These are phyloP conservation scores for Nissolia schottii DNA, from an alignment of 306 rosid species.

Conservation along the genomic window DNA sequence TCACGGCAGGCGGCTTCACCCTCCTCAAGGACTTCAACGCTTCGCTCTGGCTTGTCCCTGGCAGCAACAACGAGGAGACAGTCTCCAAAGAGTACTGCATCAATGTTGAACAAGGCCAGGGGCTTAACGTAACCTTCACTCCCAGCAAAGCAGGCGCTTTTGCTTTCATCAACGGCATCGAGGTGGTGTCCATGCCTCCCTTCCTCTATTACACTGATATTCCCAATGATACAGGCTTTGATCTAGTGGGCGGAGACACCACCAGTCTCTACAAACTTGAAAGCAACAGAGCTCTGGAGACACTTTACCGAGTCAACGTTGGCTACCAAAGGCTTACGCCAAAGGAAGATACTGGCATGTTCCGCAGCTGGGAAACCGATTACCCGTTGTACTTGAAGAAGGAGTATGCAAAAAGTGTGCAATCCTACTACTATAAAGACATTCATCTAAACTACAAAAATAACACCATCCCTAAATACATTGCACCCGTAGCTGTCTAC, in stretches of 20 bases:
- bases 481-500: neutral
- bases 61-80: accelerated
- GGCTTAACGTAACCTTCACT: slow-evolving; percentile 31
- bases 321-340: neutral
- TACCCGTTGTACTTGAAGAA: neutral
- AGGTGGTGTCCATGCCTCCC: slow-evolving; percentile 55
- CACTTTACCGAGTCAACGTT: neutral
- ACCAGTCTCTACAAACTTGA: neutral
- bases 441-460: neutral
- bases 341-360: neutral
- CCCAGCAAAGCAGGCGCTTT: slow-evolving; percentile 26
- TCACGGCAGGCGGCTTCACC: slow-evolving; percentile 12
- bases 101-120: neutral
- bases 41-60: neutral
- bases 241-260: neutral
- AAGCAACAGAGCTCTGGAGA: neutral
- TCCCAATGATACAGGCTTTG: neutral
- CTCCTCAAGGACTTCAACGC: too few species aligned
- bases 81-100: slow-evolving; percentile 28
- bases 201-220: slow-evolving; percentile 32
- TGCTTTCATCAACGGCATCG: slow-evolving; percentile 56
- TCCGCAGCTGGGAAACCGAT: neutral
- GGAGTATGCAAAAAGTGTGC: accelerated
- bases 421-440: accelerated
- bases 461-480: neutral